phyloP scores from a whole-genome alignment of 257 asterid genomes.

The Plantago elongata region DNA sequence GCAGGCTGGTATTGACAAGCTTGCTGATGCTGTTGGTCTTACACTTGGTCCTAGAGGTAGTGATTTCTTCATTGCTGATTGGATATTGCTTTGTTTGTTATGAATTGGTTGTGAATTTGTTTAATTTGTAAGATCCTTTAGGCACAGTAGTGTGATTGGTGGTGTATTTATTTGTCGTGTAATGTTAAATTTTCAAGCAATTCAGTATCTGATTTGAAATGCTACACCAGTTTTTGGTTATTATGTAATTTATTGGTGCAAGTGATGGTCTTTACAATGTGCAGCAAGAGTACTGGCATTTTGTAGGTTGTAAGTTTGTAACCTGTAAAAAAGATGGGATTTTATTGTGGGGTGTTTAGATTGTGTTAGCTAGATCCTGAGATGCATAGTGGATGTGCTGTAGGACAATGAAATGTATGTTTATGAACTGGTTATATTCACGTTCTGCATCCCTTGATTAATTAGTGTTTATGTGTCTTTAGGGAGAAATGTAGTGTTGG shows the following conservation, averaged over 20 bases:
- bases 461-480: constrained; percentile 2
- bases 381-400: neutral
- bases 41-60: constrained; percentile 98
- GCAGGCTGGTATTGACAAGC: constrained; percentile 93
- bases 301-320: no score
- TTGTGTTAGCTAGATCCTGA: no score
- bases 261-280: neutral
- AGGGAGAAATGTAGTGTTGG: constrained; percentile 96
- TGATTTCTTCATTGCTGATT: neutral
- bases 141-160: neutral
- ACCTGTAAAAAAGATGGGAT: no score
- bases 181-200: neutral
- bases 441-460: neutral
- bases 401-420: neutral
- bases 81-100: neutral
- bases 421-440: neutral
- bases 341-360: no score
- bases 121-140: neutral
- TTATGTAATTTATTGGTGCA: neutral
- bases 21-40: constrained; percentile 90
- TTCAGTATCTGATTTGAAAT: neutral
- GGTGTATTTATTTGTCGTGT: neutral
- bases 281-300: no score
- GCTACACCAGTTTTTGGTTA: neutral
- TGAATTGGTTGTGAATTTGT: neutral